A percentile compares a stretch with the other conserved stretches of the same genome.
These are phyloP conservation scores for Phialocephala subalpina DNA, from an alignment of 2,329 filamentous ascomycete genomes.

Conservation along the genomic window DNA sequence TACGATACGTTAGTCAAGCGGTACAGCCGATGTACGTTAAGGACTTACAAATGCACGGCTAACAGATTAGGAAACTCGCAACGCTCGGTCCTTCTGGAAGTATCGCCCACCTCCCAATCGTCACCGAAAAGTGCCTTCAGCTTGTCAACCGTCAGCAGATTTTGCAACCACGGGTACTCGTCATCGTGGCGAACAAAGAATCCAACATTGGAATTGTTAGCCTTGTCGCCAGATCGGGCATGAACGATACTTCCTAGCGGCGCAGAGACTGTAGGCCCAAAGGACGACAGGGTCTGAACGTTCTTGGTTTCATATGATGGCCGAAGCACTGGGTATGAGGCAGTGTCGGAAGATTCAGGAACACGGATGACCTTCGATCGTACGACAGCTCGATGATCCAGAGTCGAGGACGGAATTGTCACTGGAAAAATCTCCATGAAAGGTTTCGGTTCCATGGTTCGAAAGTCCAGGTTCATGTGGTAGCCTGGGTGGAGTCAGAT, in stretches of 20 bases:
- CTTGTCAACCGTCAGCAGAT: constrained; percentile 34
- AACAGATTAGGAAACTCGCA: constrained; percentile 33
- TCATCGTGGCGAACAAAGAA: constrained; percentile 47
- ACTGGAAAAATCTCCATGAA: constrained; percentile 55
- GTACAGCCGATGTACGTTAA: background rate
- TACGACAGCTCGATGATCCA: constrained; percentile 30
- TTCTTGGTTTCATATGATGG: constrained; percentile 27
- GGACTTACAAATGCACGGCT: constrained; percentile 23
- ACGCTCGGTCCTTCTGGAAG: constrained; percentile 39
- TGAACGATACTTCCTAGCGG: no score
- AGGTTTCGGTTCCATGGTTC: constrained; percentile 51
- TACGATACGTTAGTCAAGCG: constrained; percentile 4
- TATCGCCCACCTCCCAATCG: constrained; percentile 25
- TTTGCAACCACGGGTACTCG: constrained; percentile 50
- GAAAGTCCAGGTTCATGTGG: constrained; percentile 53
- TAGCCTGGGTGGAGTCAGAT: constrained; percentile 41
- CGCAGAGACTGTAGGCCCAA: no score
- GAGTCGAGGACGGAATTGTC: constrained; percentile 36
- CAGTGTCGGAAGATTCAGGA: constrained; percentile 20
- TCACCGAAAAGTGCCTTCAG: constrained; percentile 36
- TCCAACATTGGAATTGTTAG: no score
- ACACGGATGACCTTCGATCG: constrained; percentile 16
- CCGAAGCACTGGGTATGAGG: constrained; percentile 21
- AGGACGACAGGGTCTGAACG: no score
- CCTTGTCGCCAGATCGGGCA: no score